phyloP scores from a whole-genome alignment of 306 rosid genomes.

The Glycine tomentella region DNA sequence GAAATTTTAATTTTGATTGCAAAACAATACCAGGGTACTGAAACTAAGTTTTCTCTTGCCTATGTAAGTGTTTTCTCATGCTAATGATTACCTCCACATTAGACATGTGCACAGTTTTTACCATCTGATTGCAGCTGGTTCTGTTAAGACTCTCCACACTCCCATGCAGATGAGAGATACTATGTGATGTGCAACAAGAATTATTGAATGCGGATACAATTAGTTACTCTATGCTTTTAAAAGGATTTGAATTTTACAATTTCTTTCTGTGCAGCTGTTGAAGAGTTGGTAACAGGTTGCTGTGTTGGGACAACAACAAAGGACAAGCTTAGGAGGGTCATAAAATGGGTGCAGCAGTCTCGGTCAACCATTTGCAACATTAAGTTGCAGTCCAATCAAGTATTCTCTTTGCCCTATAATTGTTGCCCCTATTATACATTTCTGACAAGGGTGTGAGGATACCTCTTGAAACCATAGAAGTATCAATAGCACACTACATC shows the following conservation, averaged over 20 bases:
- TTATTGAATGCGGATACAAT: not conserved
- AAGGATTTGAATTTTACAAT: not conserved
- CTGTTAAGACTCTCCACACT: not conserved
- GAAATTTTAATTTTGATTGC: not conserved
- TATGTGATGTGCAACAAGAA: conserved; percentile 8
- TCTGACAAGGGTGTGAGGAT: conserved; percentile 10
- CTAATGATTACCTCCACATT: not conserved
- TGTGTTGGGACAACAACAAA: conserved; percentile 62
- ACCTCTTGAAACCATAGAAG: not conserved
- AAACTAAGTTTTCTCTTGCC: not conserved
- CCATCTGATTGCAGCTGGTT: not conserved
- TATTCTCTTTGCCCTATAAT: conserved; percentile 42
- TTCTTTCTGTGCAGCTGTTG: conserved; percentile 56
- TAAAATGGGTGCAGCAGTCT: conserved; percentile 73
- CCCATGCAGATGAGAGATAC: not conserved
- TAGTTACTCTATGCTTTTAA: not conserved
- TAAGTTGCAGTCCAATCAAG: conserved; percentile 50
- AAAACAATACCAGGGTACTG: not conserved
- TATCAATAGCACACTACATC: not conserved
- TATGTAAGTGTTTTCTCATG: not conserved
- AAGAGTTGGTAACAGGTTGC: conserved; percentile 65
- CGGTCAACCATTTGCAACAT: conserved; percentile 51
- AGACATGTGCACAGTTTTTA: not conserved
- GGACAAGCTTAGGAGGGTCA: conserved; percentile 72
- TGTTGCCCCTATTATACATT: conserved; percentile 25